Conservation (phyloP, 371 early-diverging fungal species). For the Apophysomyces trapeziformis region DNA sequence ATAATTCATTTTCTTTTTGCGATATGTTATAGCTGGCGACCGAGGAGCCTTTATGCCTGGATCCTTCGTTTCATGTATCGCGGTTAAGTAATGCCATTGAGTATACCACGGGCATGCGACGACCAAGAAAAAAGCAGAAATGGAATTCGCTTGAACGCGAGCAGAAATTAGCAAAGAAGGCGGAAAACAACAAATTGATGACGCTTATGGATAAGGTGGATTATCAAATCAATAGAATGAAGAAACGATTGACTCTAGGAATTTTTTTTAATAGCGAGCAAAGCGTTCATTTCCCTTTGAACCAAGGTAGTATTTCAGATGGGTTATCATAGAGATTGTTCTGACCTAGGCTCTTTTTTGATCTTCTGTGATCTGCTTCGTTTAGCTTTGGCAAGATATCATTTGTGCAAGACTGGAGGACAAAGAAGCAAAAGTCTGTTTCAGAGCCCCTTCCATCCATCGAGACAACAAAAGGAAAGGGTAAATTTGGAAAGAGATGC, state of each 20-base stretch:
- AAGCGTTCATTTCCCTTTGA: conserved; percentile 53
- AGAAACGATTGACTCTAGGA: neutral
- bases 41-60: conserved; percentile 63
- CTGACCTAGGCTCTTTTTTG: neutral
- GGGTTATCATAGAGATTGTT: too few relatives aligned
- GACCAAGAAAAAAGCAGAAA: conserved; percentile 55
- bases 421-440: conserved; percentile 50
- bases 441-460: conserved; percentile 55
- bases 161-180: conserved; percentile 61
- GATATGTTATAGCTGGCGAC: conserved; percentile 47
- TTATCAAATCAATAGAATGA: neutral
- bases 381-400: conserved; percentile 63
- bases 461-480: conserved; percentile 59
- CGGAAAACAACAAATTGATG: conserved; percentile 63
- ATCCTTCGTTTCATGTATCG: conserved; percentile 62
- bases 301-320: conserved; percentile 23
- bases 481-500: conserved; percentile 27
- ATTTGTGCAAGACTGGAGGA: conserved; percentile 66
- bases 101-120: conserved; percentile 40
- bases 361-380: conserved; percentile 8
- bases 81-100: conserved; percentile 61
- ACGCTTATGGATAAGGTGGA: conserved; percentile 63
- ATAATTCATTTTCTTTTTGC: too few relatives aligned
- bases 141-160: conserved; percentile 67
- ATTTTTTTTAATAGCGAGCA: conserved; percentile 34